Evolutionary conservation across 768 basidiomycete genomes (phyloP), one percentile per base, ranked within the genome.

Genomic region (Tremella mesenterica): DNA sequence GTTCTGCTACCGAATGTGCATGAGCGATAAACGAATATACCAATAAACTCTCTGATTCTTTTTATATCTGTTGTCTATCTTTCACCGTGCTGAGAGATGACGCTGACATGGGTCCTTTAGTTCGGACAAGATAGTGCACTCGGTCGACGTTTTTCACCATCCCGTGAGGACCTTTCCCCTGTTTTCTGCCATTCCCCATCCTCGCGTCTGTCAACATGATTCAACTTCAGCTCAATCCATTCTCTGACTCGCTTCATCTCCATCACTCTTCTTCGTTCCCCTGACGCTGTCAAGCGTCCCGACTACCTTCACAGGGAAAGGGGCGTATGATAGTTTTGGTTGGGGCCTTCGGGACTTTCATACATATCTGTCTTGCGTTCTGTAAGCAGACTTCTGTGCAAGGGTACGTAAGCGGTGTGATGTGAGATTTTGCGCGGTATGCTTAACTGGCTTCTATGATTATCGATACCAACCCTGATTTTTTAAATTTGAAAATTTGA

Each of bases 211-310:
- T 55, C 49, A 57, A 61, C 38, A 66, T 62, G 67, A 69, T 69
- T 69, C 56, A 66, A 69, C 63, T 64, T 69, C 61, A 69, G 67
- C 67, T 69, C 62, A 69, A 69, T 69, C 67, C 67, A 20, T 69
- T 69, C 67, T 69, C 67, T 69, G 67, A 69, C 23, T 52, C 38
- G 43, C 52, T 52, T 47, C 36, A 29, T 50, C 52, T 36, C 43
- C 49, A 57, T 34, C 56, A 53, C 41, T 36, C 26, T 27, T 53
- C 45, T 54, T 53, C 31, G 43, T 48, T 43, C 2, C 33, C n/a
- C n/a, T n/a, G n/a, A n/a, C n/a, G 44, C 30, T 45, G 20, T 21
- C 7, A n/a, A n/a, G n/a, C n/a, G n/a, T n/a, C n/a, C n/a, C n/a
- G n/a, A n/a, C n/a, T n/a, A n/a, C n/a, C n/a, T n/a, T n/a, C n/a